Percentiles rank a stretch among this genome's conserved stretches.
phyloP scores from a whole-genome alignment of 768 basidiomycete genomes.

The Pleurotus eryngii region DNA sequence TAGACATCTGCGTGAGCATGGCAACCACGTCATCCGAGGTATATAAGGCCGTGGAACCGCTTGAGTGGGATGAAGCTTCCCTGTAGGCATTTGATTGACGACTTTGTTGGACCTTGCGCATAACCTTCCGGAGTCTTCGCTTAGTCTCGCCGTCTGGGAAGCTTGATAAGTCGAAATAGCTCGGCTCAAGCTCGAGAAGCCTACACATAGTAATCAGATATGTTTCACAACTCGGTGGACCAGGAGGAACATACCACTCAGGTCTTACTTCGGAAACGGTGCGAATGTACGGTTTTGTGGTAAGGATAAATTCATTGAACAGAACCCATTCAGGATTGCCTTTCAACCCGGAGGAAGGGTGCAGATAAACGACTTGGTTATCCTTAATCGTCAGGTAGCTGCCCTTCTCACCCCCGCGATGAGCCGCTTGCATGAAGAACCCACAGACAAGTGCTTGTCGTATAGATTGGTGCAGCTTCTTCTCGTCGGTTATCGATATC shows the following conservation, averaged over 20 bases:
- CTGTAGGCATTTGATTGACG: too few relatives aligned
- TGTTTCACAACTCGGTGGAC: background rate
- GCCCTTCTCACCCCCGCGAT: constrained; percentile 87
- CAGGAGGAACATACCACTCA: constrained; percentile 62
- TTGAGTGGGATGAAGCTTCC: too few relatives aligned
- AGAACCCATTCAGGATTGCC: constrained; percentile 87
- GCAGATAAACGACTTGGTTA: constrained; percentile 82
- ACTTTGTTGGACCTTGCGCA: constrained; percentile 34
- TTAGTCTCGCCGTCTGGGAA: constrained; percentile 76
- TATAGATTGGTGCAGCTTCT: constrained; percentile 65
- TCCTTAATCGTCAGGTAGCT: constrained; percentile 91
- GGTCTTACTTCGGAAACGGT: constrained; percentile 82
- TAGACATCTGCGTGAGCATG: too few relatives aligned
- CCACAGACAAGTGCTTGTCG: constrained; percentile 83
- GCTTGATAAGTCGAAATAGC: constrained; percentile 65
- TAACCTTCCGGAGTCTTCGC: constrained; percentile 50
- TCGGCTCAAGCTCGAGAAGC: constrained; percentile 58
- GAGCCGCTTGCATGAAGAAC: constrained; percentile 97
- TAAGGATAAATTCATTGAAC: constrained; percentile 93
- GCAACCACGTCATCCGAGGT: too few relatives aligned
- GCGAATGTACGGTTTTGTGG: constrained; percentile 82
- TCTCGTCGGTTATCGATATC: constrained; percentile 62
- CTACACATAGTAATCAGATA: constrained; percentile 24
- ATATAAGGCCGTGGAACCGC: too few relatives aligned
- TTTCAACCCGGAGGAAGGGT: constrained; percentile 85